Evolutionary conservation across 139 green algal genomes (phyloP).

Genomic region (Chlorella sp.): DNA sequence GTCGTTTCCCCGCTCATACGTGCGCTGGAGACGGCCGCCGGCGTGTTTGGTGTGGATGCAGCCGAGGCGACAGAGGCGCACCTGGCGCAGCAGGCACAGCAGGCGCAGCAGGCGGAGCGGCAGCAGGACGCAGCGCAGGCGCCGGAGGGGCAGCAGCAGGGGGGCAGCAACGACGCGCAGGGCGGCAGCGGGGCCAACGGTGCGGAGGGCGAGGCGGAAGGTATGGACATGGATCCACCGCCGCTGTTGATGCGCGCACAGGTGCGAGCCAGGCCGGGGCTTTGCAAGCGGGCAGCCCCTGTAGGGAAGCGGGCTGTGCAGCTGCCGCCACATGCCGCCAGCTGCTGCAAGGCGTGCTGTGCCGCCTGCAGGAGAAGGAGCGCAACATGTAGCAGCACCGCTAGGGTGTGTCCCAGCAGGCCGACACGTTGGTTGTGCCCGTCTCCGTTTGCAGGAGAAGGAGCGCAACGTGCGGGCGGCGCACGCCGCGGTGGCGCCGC

Average conservation of each 20-base stretch:
- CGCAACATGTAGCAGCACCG: slow-evolving; percentile 9
- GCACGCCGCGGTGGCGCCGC: slow-evolving; percentile 27
- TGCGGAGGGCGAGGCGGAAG: too few relatives aligned
- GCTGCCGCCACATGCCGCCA: too few relatives aligned
- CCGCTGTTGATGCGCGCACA: slow-evolving; percentile 8
- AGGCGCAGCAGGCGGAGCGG: not conserved
- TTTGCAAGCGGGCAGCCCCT: too few relatives aligned
- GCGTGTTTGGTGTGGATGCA: not conserved
- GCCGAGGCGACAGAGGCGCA: too few relatives aligned
- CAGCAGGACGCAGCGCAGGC: too few relatives aligned
- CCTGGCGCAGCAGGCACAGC: not conserved
- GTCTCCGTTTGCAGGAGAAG: not conserved
- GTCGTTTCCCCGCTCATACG: slow-evolving; percentile 47
- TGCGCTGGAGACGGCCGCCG: slow-evolving; percentile 48
- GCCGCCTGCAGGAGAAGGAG: slow-evolving; percentile 4
- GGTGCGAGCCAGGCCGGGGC: too few relatives aligned
- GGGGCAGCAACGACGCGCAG: too few relatives aligned
- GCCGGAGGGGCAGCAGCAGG: too few relatives aligned
- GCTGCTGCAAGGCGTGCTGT: too few relatives aligned
- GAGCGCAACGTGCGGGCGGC: slow-evolving; percentile 14
- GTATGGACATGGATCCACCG: not conserved
- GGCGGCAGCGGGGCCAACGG: too few relatives aligned
- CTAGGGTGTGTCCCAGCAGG: not conserved
- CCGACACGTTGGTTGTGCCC: slow-evolving; percentile 28
- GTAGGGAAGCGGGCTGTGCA: too few relatives aligned